A percentile compares a stretch with the other conserved stretches of the same genome.
These are phyloP conservation scores for Caloboletus firmus DNA, from an alignment of 1,284 basidiomycete species.

Conservation along the genomic window DNA sequence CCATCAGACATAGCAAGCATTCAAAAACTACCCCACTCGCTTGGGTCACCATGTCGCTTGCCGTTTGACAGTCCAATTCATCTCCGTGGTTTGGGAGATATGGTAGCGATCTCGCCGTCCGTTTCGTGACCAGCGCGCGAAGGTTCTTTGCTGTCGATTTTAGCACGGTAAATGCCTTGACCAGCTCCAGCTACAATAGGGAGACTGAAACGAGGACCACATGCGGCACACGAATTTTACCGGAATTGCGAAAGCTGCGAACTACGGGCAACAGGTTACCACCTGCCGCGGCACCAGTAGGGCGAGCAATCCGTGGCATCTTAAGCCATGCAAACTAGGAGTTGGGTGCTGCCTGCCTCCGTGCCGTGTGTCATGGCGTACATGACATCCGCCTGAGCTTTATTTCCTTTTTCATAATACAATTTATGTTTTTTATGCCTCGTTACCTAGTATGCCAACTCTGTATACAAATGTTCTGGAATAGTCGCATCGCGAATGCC, in stretches of 20 bases:
- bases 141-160: background rate
- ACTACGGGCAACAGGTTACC: background rate
- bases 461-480: background rate
- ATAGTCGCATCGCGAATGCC: background rate
- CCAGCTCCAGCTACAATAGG: background rate
- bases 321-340: background rate
- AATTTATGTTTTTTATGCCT: background rate
- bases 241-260: background rate
- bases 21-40: slow-evolving; percentile 1
- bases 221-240: background rate
- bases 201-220: background rate
- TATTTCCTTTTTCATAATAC: background rate
- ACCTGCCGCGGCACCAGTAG: background rate
- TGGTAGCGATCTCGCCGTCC: background rate
- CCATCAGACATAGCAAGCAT: background rate
- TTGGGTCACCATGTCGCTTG: slow-evolving; percentile 1
- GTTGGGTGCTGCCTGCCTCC: background rate
- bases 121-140: background rate
- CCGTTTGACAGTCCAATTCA: background rate
- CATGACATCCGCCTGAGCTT: background rate
- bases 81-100: background rate
- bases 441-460: background rate
- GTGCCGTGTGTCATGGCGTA: background rate
- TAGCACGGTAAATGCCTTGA: background rate
- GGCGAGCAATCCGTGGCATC: background rate